Evolutionary conservation across 1,284 basidiomycete species (phyloP), one percentile per base, ranked within the genome.

Genomic region (Puccinia horiana): DNA sequence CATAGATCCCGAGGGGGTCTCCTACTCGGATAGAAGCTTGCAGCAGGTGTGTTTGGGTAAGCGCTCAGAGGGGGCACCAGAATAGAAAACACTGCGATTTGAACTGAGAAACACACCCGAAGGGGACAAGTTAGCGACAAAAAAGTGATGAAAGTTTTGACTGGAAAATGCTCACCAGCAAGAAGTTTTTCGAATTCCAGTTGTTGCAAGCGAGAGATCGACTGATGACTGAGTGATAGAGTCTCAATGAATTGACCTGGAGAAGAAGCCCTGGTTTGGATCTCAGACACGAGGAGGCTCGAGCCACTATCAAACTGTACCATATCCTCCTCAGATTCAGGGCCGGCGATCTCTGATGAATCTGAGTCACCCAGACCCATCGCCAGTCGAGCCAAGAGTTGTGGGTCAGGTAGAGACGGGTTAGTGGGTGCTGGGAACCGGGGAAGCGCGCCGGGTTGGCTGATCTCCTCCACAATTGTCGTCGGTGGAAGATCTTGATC

Each of bases 151-250:
- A n/a, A n/a, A n/a, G n/a, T n/a, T n/a, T 42, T 16, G 67, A 61
- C 8, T 40, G 42, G 32, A 49, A 32, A 74, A 65, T 69, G 37
- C 42, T 32, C 88, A 94, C 94, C 94, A 81, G 95, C 94, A 87
- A 97, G 96, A 82, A 96, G 88, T 82, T 94, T 92, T 4, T 89
- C 89, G 37, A 96, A 91, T 3, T 93, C 94, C 26, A 94, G 88
- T 20, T 94, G 93, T 67, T 88, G 87, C 78, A 97, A 86, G 67
- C 92, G 89, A 84, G 87, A 91, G 84, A 90, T 89, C 81, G 90
- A 93, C 85, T 88, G 91, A 84, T 90, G 89, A 80, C 90, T 90
- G 23, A 96, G 87, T 11, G 87, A 1, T 88, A 87, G 4, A 89
- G 85, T 42, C 93, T 91, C 83, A 93, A 89, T 32, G 96, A 89